Base-by-base conservation (phyloP, 176 grass and related monocot genomes). In the Zea luxurians region DNA sequence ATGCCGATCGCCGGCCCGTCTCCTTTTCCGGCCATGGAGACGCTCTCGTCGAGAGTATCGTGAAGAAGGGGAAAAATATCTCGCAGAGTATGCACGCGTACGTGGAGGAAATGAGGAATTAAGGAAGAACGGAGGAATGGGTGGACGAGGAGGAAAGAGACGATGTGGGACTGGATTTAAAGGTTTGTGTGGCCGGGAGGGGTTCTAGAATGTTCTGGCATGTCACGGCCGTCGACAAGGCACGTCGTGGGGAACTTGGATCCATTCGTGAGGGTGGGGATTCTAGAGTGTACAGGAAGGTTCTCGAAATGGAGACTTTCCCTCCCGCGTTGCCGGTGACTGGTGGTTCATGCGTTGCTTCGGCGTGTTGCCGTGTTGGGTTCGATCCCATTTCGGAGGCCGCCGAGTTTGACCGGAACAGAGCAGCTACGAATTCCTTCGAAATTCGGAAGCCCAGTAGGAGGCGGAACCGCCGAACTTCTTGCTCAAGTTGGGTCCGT, bases 1-100 rank as follows among this genome's bases (percentile, higher is more conserved):
- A 96, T 96, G 52, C 93, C 93, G 87, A 96, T 96, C 67, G 93
- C 93, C 61, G 93, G 93, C 44, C 93, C 93, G 48, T 96, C 93
- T 20, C 88, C 92, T 70, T 91, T 94, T 0, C 61, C 75, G 38
- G 92, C 86, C 89, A 95, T 95, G 75, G 35, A 36, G 46, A n/a
- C 5, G 44, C 7, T 74, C 73, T 77, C 83, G 83, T 42, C 63
- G 7, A 48, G 68, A 52, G 44, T 13, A 12, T 27, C 18, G 18
- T 17, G 3, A 7, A 1, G 57, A 41, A 8, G 5, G 50, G 13
- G 1, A 58, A 37, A 15, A 77, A 83, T 49, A 43, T 60, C 63
- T 70, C 53, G 71, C 61, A 15, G 63, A 45, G 46, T 43, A 27
- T 27, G 27, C 70, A 80, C 68, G 21, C 21, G 45, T 34, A 46